A percentile compares a stretch with the other conserved stretches of the same genome.
phyloP scores from a whole-genome alignment of 805 yeast genomes.

The Yamadazyma olivae region DNA sequence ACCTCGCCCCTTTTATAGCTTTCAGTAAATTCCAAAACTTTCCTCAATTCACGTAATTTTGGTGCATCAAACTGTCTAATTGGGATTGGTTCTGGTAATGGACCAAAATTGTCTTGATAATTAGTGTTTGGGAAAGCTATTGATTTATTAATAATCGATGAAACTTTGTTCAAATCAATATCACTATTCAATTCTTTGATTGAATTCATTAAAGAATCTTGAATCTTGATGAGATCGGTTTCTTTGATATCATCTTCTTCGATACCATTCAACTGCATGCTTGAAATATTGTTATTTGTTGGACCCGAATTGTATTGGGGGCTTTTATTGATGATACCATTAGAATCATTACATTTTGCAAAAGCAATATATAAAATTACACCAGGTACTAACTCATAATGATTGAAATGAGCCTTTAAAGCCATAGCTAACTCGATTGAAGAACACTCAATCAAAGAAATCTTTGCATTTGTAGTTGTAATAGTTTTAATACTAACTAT shows the following conservation, averaged over 20 bases:
- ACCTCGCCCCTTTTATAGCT: conserved; percentile 8
- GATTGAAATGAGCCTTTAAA: conserved; percentile 75
- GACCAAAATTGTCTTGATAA: conserved; percentile 58
- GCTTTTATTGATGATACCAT: background rate
- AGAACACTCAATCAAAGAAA: conserved; percentile 64
- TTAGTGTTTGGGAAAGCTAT: conserved; percentile 40
- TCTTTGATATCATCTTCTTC: background rate
- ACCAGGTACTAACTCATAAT: conserved; percentile 80
- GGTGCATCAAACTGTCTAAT: conserved; percentile 84
- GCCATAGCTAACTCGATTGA: conserved; percentile 72
- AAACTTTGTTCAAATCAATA: conserved; percentile 36
- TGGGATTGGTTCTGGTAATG: conserved; percentile 70
- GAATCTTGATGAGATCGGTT: conserved; percentile 22
- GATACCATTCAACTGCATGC: background rate
- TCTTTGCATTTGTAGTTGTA: conserved; percentile 17
- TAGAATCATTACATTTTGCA: conserved; percentile 54
- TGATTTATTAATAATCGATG: conserved; percentile 41
- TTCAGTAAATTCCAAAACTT: conserved; percentile 42
- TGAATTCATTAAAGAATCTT: conserved; percentile 17
- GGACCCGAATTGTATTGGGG: conserved; percentile 1
- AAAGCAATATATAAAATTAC: conserved; percentile 74
- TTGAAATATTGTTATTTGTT: background rate
- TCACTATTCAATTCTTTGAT: conserved; percentile 17
- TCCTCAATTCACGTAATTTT: conserved; percentile 80
- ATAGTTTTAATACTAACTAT: conserved; percentile 18